Conservation (phyloP, 805 yeast genomes). For the Cyberlindnera xylosilytica region DNA sequence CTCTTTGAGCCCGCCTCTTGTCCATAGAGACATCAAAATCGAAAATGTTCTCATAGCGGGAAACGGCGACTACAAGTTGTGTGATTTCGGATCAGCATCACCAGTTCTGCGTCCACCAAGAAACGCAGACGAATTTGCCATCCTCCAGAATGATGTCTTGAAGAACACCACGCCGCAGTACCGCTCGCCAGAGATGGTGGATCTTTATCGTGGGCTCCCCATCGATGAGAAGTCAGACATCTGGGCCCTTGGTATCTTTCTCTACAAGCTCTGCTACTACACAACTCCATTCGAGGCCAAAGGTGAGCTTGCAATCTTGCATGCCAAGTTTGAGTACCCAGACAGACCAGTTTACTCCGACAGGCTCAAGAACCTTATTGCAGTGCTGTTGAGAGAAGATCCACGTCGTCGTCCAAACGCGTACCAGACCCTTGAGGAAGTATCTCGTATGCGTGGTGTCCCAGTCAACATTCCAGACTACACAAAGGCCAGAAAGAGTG, state of each 20-base stretch:
- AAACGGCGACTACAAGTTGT: conserved; percentile 58
- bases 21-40: conserved; percentile 80
- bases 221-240: conserved; percentile 81
- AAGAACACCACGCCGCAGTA: conserved; percentile 85
- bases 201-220: conserved; percentile 61
- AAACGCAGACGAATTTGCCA: conserved; percentile 54
- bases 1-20: conserved; percentile 62
- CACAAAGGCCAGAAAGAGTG: conserved; percentile 30
- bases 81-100: conserved; percentile 83
- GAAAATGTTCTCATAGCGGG: conserved; percentile 71
- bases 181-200: conserved; percentile 83
- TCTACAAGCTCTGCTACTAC: conserved; percentile 75
- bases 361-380: conserved; percentile 60
- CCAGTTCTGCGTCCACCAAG: conserved; percentile 61
- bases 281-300: conserved; percentile 77
- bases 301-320: conserved; percentile 61
- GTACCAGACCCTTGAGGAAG: conserved; percentile 65
- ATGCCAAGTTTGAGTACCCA: conserved; percentile 52
- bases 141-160: conserved; percentile 64
- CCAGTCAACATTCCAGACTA: conserved; percentile 40
- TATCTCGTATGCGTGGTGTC: conserved; percentile 55
- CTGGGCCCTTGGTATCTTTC: conserved; percentile 81
- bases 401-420: conserved; percentile 74
- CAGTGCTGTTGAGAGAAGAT: conserved; percentile 57
- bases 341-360: conserved; percentile 56